Percentiles rank a stretch among this genome's conserved stretches.
These are phyloP conservation scores for Amaranthus hypochondriacus DNA, from an alignment of 148 eudicot species.

Conservation along the genomic window DNA sequence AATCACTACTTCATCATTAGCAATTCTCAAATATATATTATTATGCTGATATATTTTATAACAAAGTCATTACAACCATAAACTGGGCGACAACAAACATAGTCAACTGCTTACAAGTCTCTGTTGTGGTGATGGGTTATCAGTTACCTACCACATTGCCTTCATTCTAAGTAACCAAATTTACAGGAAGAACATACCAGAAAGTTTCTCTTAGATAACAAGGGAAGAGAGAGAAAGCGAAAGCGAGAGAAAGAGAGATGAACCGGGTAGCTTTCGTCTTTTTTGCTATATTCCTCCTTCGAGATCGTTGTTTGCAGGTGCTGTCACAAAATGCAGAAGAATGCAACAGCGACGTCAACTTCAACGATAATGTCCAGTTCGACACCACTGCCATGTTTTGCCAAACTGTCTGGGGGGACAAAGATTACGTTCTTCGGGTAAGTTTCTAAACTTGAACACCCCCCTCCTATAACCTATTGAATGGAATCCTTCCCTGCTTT, in stretches of 20 bases:
- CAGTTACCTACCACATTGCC: slow-evolving; percentile 26
- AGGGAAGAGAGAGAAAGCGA: slow-evolving; percentile 12
- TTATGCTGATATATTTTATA: slow-evolving; percentile 11
- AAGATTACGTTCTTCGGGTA: slow-evolving; percentile 66
- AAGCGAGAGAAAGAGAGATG: slow-evolving; percentile 12
- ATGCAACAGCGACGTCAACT: slow-evolving; percentile 34
- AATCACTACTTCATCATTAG: slow-evolving; percentile 20
- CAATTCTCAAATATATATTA: slow-evolving; percentile 6
- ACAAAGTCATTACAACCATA: slow-evolving; percentile 15
- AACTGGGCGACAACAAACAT: slow-evolving; percentile 21
- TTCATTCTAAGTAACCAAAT: slow-evolving; percentile 24
- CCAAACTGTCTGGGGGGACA: slow-evolving; percentile 43
- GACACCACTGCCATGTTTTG: slow-evolving; percentile 54
- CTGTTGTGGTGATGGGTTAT: slow-evolving; percentile 10
- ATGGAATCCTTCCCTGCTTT: background rate
- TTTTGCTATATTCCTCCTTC: slow-evolving; percentile 32
- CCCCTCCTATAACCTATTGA: background rate
- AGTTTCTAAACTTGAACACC: slow-evolving; percentile 12
- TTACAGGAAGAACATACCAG: background rate
- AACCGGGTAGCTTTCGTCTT: slow-evolving; percentile 27
- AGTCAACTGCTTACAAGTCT: slow-evolving; percentile 22
- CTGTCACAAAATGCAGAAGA: slow-evolving; percentile 55
- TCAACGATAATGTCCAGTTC: slow-evolving; percentile 32
- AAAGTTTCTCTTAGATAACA: slow-evolving; percentile 11
- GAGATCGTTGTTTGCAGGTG: slow-evolving; percentile 20